Conservation (phyloP, 805 yeast genomes). For the Tanozyma kutaoensis region DNA sequence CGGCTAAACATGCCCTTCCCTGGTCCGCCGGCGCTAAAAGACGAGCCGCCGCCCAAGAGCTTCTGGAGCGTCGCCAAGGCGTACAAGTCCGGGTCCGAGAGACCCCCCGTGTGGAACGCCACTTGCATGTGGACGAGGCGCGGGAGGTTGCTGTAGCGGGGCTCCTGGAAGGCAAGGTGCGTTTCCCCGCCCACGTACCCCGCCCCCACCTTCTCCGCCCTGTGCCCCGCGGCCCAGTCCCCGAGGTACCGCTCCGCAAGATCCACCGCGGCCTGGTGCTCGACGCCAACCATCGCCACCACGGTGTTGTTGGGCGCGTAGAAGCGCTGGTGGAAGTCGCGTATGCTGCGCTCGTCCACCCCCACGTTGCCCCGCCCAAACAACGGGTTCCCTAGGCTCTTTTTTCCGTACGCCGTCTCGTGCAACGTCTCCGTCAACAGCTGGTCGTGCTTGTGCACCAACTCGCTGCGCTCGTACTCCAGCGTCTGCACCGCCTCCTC, state of each 20-base stretch:
- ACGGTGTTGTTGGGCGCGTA: slow-evolving; percentile 75
- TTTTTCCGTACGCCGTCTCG: slow-evolving; percentile 57
- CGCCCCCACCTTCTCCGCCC: neutral
- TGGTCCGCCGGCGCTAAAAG: slow-evolving; percentile 97
- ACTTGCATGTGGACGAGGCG: slow-evolving; percentile 77
- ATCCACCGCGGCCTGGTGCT: slow-evolving; percentile 52
- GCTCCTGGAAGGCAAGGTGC: slow-evolving; percentile 20
- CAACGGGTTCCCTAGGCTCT: slow-evolving; percentile 77
- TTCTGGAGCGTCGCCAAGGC: slow-evolving; percentile 86
- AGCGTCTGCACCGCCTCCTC: slow-evolving; percentile 62
- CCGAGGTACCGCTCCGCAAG: slow-evolving; percentile 55
- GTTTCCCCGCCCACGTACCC: slow-evolving; percentile 36
- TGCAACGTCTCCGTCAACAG: slow-evolving; percentile 86
- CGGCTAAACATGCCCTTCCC: slow-evolving; percentile 98
- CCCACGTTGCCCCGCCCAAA: slow-evolving; percentile 57
- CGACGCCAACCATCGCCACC: slow-evolving; percentile 79
- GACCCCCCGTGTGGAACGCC: slow-evolving; percentile 80
- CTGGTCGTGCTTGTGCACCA: slow-evolving; percentile 72
- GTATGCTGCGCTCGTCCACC: slow-evolving; percentile 27
- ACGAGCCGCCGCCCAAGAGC: slow-evolving; percentile 91
- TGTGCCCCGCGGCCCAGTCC: slow-evolving; percentile 30
- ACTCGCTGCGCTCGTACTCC: slow-evolving; percentile 70
- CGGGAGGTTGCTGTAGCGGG: slow-evolving; percentile 37
- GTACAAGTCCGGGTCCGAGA: slow-evolving; percentile 75
- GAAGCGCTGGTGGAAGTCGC: slow-evolving; percentile 48